These are phyloP conservation scores for Mycena polygramma DNA, from an alignment of 768 basidiomycete species.

Conservation along the genomic window DNA sequence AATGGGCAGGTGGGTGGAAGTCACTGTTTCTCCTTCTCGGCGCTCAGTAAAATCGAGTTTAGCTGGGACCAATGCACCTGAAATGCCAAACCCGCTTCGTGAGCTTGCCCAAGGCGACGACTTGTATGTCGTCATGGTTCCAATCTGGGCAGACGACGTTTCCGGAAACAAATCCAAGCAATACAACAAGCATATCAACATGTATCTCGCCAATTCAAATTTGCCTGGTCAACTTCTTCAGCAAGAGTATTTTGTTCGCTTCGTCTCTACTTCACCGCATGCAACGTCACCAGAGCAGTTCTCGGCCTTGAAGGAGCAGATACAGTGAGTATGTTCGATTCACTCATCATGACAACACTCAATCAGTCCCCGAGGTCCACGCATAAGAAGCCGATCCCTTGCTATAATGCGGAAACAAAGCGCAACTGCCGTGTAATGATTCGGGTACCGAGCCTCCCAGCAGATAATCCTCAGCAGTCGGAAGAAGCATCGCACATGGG, in stretches of 20 bases:
- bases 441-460: constrained; percentile 25
- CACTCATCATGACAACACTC: no score
- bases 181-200: constrained; percentile 11
- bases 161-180: no score
- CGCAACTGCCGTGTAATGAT: constrained; percentile 23
- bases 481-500: constrained; percentile 36
- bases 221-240: not conserved
- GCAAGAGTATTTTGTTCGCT: constrained; percentile 1
- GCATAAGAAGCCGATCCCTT: constrained; percentile 14
- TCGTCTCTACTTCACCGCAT: not conserved
- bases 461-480: constrained; percentile 40
- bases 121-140: not conserved
- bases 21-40: no score
- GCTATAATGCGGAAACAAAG: constrained; percentile 26
- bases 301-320: no score
- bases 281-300: constrained; percentile 6
- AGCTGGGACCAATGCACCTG: not conserved
- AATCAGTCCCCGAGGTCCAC: constrained; percentile 30
- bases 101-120: not conserved
- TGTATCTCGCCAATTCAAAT: not conserved
- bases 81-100: not conserved
- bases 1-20: no score
- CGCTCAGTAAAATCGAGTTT: not conserved
- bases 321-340: no score
- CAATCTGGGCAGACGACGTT: not conserved